These are phyloP conservation scores for Colletotrichum abscissum DNA, from an alignment of 2,329 filamentous ascomycete genomes.

Conservation along the genomic window DNA sequence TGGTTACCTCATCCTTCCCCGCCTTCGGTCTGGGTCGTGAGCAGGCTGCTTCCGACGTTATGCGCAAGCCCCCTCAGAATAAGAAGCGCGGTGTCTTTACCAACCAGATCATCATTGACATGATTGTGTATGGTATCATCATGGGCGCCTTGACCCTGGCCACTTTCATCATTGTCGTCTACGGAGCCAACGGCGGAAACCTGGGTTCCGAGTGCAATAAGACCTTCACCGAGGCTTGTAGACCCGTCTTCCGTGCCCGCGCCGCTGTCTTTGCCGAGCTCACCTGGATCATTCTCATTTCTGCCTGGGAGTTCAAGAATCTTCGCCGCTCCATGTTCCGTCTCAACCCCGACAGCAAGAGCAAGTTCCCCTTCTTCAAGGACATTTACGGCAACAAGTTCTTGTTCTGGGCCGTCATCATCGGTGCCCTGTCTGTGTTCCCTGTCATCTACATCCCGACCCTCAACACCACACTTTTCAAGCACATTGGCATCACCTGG, in stretches of 20 bases:
- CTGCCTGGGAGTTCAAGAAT: constrained; percentile 83
- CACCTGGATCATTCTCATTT: constrained; percentile 79
- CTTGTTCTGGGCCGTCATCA: constrained; percentile 73
- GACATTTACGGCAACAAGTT: constrained; percentile 78
- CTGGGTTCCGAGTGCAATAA: constrained; percentile 75
- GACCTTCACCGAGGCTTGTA: constrained; percentile 64
- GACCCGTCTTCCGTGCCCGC: constrained; percentile 74
- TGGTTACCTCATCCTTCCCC: constrained; percentile 77
- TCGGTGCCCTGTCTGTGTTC: constrained; percentile 72
- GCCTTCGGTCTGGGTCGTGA: constrained; percentile 85
- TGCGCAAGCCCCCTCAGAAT: constrained; percentile 82
- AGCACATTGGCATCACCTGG: constrained; percentile 78
- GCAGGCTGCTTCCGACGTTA: constrained; percentile 78
- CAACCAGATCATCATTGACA: constrained; percentile 80
- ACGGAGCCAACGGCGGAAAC: constrained; percentile 64
- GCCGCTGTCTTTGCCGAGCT: constrained; percentile 79
- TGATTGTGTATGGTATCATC: constrained; percentile 81
- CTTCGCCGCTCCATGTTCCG: constrained; percentile 78
- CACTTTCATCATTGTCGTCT: constrained; percentile 74
- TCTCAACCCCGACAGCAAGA: constrained; percentile 65
- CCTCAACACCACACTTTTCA: constrained; percentile 78
- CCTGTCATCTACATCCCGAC: constrained; percentile 79
- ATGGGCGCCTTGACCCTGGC: constrained; percentile 77
- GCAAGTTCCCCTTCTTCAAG: constrained; percentile 64
- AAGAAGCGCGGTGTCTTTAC: constrained; percentile 78